Conservation (phyloP, 2,329 filamentous ascomycete genomes). For the Ceratocystis variospora region DNA sequence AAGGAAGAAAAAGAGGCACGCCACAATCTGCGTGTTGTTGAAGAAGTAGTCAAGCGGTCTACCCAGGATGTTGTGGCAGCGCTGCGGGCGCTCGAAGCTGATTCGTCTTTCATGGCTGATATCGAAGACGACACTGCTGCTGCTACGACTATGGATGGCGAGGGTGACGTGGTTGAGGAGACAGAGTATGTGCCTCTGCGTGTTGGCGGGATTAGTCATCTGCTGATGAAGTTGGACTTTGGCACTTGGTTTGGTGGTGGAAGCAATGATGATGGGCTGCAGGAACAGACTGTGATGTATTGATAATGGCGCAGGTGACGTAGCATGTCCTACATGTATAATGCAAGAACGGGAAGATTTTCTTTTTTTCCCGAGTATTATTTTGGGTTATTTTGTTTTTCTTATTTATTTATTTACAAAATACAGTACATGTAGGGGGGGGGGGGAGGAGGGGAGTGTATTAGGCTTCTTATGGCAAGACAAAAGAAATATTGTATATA, state of each 20-base stretch:
- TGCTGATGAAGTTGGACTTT: conserved; percentile 84
- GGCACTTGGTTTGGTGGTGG: conserved; percentile 40
- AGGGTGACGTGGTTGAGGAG: conserved; percentile 28
- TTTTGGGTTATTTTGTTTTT: no score
- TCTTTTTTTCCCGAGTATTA: neutral
- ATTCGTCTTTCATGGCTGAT: conserved; percentile 33
- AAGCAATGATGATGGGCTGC: conserved; percentile 8
- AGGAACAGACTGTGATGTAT: conserved; percentile 8
- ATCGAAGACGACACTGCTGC: conserved; percentile 28
- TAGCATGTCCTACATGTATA: neutral
- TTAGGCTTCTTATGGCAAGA: no score
- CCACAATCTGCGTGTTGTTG: conserved; percentile 48
- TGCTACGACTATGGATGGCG: conserved; percentile 28
- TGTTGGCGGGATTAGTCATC: conserved; percentile 64
- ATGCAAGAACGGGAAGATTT: neutral
- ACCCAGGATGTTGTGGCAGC: conserved; percentile 53
- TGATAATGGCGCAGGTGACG: neutral
- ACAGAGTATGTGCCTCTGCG: conserved; percentile 52
- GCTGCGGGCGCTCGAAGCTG: conserved; percentile 34
- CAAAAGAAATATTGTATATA: no score
- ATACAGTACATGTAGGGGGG: neutral
- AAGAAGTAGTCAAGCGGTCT: conserved; percentile 50
- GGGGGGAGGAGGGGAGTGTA: no score
- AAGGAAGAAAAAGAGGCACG: conserved; percentile 59
- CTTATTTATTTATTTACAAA: neutral